These are phyloP conservation scores for Stentor coeruleus DNA, from an alignment of 73 alveolate species.

Conservation along the genomic window DNA sequence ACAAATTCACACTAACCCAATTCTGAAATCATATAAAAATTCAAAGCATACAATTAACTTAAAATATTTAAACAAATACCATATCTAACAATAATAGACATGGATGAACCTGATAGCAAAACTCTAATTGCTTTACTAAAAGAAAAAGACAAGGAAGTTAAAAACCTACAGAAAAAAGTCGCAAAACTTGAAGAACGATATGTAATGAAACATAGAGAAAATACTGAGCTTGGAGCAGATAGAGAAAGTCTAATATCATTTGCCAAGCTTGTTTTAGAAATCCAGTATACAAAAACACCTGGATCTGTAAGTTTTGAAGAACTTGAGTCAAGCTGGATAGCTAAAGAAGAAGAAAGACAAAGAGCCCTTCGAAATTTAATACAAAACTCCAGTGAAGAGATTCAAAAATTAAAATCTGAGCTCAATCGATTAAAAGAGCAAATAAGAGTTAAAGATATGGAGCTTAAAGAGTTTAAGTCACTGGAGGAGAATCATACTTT, in stretches of 20 bases:
- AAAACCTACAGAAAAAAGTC: conserved; percentile 37
- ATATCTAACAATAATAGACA: no score
- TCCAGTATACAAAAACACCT: conserved; percentile 28
- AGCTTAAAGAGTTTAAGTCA: background rate
- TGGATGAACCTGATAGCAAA: conserved; percentile 30
- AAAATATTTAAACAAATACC: no score
- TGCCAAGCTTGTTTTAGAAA: conserved; percentile 34
- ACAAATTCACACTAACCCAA: no score
- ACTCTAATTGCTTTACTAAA: conserved; percentile 39
- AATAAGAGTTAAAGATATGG: background rate
- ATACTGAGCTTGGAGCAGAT: conserved; percentile 36
- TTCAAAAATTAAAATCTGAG: conserved; percentile 32
- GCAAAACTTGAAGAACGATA: conserved; percentile 49
- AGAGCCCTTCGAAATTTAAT: conserved; percentile 23
- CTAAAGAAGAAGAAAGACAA: conserved; percentile 37
- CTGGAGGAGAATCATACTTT: background rate
- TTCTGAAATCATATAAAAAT: no score
- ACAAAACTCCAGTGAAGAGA: conserved; percentile 32
- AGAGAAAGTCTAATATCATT: conserved; percentile 37
- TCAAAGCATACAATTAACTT: no score
- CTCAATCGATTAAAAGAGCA: background rate
- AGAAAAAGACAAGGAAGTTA: conserved; percentile 54
- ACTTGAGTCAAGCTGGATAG: conserved; percentile 18
- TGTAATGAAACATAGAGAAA: conserved; percentile 37
- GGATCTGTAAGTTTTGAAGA: conserved; percentile 15